Evolutionary conservation across 23 red algal genomes (phyloP).

Genomic region (Pyropia haitanensis): DNA sequence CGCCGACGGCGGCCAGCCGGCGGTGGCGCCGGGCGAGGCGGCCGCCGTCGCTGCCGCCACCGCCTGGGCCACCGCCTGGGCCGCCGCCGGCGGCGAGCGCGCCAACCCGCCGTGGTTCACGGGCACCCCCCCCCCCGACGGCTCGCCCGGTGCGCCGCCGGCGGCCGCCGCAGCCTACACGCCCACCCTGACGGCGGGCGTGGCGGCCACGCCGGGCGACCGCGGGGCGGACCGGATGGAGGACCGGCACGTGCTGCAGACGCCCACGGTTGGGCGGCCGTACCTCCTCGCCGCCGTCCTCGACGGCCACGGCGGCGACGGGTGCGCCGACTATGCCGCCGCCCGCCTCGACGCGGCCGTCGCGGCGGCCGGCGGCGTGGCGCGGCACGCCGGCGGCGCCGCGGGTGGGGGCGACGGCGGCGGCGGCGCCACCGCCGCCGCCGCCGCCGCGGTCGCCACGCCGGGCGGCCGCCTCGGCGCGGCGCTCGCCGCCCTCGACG

Average conservation of each 20-base stretch:
- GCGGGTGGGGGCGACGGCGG: too few species aligned
- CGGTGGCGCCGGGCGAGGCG: too few species aligned
- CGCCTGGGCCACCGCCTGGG: too few species aligned
- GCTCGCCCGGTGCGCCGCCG: neutral
- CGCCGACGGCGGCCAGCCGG: too few species aligned
- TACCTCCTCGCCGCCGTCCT: conserved; percentile 77
- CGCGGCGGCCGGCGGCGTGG: neutral
- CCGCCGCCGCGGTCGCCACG: conserved; percentile 2
- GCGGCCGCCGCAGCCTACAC: neutral
- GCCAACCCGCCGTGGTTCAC: conserved; percentile 3
- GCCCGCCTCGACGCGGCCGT: conserved; percentile 41
- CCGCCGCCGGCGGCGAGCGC: neutral
- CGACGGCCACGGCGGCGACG: conserved; percentile 87
- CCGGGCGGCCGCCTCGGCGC: conserved; percentile 29
- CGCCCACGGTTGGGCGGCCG: conserved; percentile 8
- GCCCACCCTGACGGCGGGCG: conserved; percentile 14
- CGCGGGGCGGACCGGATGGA: conserved; percentile 94
- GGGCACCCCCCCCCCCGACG: neutral
- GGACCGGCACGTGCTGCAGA: conserved; percentile 59
- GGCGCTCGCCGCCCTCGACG: conserved; percentile 61
- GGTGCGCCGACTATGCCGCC: conserved; percentile 54
- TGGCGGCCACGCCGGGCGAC: conserved; percentile 61
- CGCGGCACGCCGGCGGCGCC: too few species aligned
- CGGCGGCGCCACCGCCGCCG: too few species aligned
- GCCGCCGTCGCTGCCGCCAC: too few species aligned